These are phyloP conservation scores for Laguncularia racemosa DNA, from an alignment of 345 rosid species.

Conservation along the genomic window DNA sequence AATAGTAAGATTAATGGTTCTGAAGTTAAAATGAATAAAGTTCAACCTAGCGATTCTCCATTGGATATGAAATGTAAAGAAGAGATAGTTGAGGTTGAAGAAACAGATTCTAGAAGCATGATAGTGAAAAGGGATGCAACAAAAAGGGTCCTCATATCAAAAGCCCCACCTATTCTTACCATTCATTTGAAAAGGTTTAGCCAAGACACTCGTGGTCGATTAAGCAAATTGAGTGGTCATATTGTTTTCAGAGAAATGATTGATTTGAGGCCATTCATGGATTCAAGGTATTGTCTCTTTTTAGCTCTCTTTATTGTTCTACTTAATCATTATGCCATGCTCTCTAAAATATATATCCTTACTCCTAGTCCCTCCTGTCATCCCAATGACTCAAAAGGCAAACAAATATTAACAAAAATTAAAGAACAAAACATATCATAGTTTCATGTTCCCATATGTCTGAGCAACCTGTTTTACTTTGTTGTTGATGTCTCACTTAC, in stretches of 20 bases:
- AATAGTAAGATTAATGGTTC: constrained; percentile 22
- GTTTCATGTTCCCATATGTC: too few species aligned
- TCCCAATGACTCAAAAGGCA: too few species aligned
- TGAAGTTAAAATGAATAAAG: constrained; percentile 13
- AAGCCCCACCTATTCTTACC: constrained; percentile 75
- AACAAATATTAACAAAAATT: too few species aligned
- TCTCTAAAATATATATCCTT: too few species aligned
- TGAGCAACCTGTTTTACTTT: too few species aligned
- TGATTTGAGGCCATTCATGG: constrained; percentile 71
- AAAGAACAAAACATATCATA: too few species aligned
- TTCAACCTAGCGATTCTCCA: constrained; percentile 19
- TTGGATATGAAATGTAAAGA: constrained; percentile 28
- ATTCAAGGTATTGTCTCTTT: constrained; percentile 53
- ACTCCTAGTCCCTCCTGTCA: too few species aligned
- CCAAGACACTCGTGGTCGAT: constrained; percentile 92
- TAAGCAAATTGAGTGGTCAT: constrained; percentile 88
- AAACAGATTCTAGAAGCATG: constrained; percentile 25
- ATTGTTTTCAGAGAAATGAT: constrained; percentile 63
- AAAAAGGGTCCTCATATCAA: constrained; percentile 67
- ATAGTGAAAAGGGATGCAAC: constrained; percentile 90
- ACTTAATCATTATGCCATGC: neutral
- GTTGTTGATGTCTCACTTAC: too few species aligned
- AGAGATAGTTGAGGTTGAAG: constrained; percentile 36
- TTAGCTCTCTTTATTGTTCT: neutral
- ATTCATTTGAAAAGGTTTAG: constrained; percentile 91